Evolutionary conservation across 2,329 filamentous ascomycete species (phyloP).

Genomic region (Pyrenochaeta sp.): DNA sequence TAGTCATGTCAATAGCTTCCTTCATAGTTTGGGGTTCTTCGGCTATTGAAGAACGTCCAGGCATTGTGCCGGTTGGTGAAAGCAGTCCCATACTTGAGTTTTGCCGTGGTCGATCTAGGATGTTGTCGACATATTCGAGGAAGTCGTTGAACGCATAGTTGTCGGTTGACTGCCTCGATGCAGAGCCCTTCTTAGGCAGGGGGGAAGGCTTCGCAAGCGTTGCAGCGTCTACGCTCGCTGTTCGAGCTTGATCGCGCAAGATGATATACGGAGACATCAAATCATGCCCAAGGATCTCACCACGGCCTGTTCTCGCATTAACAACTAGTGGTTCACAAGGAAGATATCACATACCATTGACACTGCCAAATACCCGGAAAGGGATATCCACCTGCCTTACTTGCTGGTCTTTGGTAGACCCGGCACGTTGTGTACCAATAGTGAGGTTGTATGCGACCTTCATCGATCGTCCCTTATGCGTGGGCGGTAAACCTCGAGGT

Average conservation of each 20-base stretch:
- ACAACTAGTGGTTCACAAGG: background rate
- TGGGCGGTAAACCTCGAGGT: slow-evolving; percentile 88
- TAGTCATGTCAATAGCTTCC: slow-evolving; percentile 90
- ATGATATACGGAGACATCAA: slow-evolving; percentile 94
- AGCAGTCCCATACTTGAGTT: slow-evolving; percentile 64
- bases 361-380: slow-evolving; percentile 91
- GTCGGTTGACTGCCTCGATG: slow-evolving; percentile 45
- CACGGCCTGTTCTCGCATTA: slow-evolving; percentile 62
- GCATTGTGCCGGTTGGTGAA: slow-evolving; percentile 72
- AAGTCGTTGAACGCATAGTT: slow-evolving; percentile 53
- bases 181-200: slow-evolving; percentile 26
- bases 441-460: slow-evolving; percentile 92
- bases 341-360: slow-evolving; percentile 67
- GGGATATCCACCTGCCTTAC: slow-evolving; percentile 92
- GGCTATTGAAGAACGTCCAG: slow-evolving; percentile 60
- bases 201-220: slow-evolving; percentile 19
- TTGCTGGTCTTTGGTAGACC: slow-evolving; percentile 76
- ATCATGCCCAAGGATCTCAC: slow-evolving; percentile 90
- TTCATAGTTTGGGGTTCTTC: slow-evolving; percentile 71
- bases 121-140: slow-evolving; percentile 58
- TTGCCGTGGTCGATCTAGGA: slow-evolving; percentile 47
- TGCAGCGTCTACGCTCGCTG: slow-evolving; percentile 46
- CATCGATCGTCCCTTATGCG: slow-evolving; percentile 88
- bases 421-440: slow-evolving; percentile 88
- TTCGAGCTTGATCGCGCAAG: slow-evolving; percentile 79